Evolutionary conservation across 2,329 filamentous ascomycete genomes (phyloP).

Genomic region (Cordyceps fumosorosea): DNA sequence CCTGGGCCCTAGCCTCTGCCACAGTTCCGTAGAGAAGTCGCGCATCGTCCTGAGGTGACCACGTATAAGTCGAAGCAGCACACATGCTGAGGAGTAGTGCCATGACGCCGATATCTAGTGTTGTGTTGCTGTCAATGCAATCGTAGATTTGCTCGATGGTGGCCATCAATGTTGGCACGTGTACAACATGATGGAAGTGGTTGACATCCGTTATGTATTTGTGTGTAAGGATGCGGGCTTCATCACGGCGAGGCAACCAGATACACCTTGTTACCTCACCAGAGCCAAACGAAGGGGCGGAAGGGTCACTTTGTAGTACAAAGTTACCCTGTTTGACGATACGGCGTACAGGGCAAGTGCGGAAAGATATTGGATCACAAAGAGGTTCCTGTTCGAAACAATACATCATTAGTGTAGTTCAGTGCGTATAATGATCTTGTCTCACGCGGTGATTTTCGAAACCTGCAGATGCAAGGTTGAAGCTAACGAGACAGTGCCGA

Average conservation of each 20-base stretch:
- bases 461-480: neutral
- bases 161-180: conserved; percentile 22
- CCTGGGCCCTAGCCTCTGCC: conserved; percentile 23
- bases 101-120: conserved; percentile 20
- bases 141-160: conserved; percentile 27
- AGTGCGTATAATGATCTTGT: neutral
- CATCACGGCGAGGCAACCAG: conserved; percentile 27
- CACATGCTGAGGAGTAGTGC: conserved; percentile 25
- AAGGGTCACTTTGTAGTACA: conserved; percentile 23
- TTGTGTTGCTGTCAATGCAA: conserved; percentile 20
- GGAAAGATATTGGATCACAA: conserved; percentile 26
- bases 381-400: conserved; percentile 21
- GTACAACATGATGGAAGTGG: conserved; percentile 27
- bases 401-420: neutral
- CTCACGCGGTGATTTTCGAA: neutral
- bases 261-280: conserved; percentile 27
- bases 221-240: conserved; percentile 23
- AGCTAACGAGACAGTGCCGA: neutral
- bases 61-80: conserved; percentile 25
- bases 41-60: conserved; percentile 24
- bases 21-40: conserved; percentile 21
- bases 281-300: conserved; percentile 18
- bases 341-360: conserved; percentile 26
- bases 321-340: conserved; percentile 27
- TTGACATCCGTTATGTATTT: conserved; percentile 26